phyloP scores from a whole-genome alignment of 768 basidiomycete species.

The Pisolithus tinctorius region DNA sequence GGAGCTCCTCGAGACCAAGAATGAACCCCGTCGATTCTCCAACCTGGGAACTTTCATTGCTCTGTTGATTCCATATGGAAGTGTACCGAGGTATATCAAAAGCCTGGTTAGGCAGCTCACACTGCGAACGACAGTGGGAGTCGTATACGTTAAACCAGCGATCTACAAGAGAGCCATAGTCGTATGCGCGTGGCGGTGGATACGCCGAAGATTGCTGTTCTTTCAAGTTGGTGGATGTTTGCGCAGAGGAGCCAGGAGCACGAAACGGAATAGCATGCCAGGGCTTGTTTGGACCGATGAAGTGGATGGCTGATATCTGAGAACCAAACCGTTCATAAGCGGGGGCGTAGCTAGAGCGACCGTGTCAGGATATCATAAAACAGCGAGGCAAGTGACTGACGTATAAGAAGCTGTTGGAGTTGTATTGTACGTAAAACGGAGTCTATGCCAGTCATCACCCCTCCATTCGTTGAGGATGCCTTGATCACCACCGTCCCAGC shows the following conservation, averaged over 20 bases:
- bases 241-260: constrained; percentile 41
- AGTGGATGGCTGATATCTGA: constrained; percentile 82
- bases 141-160: constrained; percentile 92
- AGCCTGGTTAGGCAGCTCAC: constrained; percentile 33
- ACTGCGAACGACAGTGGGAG: constrained; percentile 67
- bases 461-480: constrained; percentile 96
- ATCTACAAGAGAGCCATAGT: constrained; percentile 78
- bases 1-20: constrained; percentile 38
- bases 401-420: constrained; percentile 97
- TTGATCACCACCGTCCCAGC: constrained; percentile 99
- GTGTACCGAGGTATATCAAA: constrained; percentile 65
- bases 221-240: constrained; percentile 24
- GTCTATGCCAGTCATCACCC: constrained; percentile 78
- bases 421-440: constrained; percentile 97
- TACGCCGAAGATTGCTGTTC: constrained; percentile 16
- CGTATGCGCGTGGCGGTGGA: constrained; percentile 46
- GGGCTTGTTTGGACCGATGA: constrained; percentile 94
- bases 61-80: constrained; percentile 67
- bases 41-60: neutral
- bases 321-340: constrained; percentile 92
- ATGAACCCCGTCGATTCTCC: constrained; percentile 12
- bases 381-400: constrained; percentile 42
- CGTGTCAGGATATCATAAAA: constrained; percentile 22
- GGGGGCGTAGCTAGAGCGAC: constrained; percentile 74
- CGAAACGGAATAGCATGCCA: constrained; percentile 77